Conservation (phyloP, 2,329 filamentous ascomycete genomes). For the Epichloe bromicola region DNA sequence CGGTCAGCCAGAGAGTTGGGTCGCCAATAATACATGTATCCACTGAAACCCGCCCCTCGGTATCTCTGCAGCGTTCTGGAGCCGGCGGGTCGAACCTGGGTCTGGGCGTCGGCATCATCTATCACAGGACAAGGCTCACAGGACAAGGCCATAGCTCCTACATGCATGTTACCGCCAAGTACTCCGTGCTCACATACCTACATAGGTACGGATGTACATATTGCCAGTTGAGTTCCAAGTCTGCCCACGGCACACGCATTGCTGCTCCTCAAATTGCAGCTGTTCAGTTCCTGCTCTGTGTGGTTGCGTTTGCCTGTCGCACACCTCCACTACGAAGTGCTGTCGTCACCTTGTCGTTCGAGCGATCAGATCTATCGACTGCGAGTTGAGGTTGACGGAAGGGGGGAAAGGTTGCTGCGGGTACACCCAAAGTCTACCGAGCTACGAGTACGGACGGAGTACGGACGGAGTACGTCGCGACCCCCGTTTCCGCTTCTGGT, state of each 20-base stretch:
- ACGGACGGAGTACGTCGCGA: neutral
- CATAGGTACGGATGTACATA: neutral
- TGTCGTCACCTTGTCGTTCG: neutral
- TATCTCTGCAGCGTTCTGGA: neutral
- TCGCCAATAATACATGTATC: neutral
- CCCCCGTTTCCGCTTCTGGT: slow-evolving; percentile 4
- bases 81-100: neutral
- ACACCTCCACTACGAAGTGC: neutral
- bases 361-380: neutral
- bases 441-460: neutral
- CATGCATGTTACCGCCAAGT: neutral
- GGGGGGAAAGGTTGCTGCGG: neutral
- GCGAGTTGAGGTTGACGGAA: neutral
- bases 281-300: neutral
- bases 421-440: neutral
- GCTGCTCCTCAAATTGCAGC: neutral
- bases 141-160: neutral
- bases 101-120: neutral
- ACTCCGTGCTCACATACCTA: neutral
- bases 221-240: neutral
- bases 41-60: slow-evolving; percentile 3
- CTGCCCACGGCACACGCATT: neutral
- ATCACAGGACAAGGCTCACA: neutral
- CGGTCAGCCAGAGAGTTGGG: slow-evolving; percentile 2
- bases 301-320: neutral